Conservation (phyloP, 352 stramenopile genomes). For the Peronospora destructor region DNA sequence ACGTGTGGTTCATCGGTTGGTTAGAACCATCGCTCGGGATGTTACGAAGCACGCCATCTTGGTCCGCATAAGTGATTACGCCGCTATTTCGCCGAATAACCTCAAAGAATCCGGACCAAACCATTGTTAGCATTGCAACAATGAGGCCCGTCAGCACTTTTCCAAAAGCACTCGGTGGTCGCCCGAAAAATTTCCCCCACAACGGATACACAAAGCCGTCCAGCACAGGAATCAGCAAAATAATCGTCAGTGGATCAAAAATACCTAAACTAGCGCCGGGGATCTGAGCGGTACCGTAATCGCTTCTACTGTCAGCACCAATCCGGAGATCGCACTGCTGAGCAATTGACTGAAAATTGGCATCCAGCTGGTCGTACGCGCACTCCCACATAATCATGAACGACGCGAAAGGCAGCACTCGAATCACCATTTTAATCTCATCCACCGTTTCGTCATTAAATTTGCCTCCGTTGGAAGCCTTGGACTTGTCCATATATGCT, state of each 20-base stretch:
- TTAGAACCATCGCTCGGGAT: conserved; percentile 52
- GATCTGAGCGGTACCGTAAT: conserved; percentile 43
- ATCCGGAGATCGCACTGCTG: conserved; percentile 78
- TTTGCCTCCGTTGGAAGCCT: conserved; percentile 68
- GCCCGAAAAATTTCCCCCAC: conserved; percentile 46
- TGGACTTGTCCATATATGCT: conserved; percentile 81
- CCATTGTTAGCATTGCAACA: conserved; percentile 73
- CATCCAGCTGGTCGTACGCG: conserved; percentile 80
- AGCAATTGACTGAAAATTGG: conserved; percentile 83
- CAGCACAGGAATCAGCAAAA: conserved; percentile 68
- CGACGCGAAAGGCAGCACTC: conserved; percentile 78
- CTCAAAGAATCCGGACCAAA: conserved; percentile 82
- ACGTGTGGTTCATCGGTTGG: conserved; percentile 78
- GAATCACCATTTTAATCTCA: conserved; percentile 82
- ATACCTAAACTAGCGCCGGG: conserved; percentile 74
- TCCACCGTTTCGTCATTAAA: conserved; percentile 80
- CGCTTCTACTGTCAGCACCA: conserved; percentile 22
- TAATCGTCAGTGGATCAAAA: conserved; percentile 83
- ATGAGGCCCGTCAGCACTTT: conserved; percentile 75
- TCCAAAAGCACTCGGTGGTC: conserved; percentile 61
- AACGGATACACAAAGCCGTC: conserved; percentile 71
- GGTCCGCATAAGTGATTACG: conserved; percentile 33
- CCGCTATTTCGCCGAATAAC: conserved; percentile 52
- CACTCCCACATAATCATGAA: conserved; percentile 89
- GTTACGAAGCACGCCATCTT: conserved; percentile 14